phyloP scores from a whole-genome alignment of 2,329 filamentous ascomycete species.

The Colletotrichum sp. region DNA sequence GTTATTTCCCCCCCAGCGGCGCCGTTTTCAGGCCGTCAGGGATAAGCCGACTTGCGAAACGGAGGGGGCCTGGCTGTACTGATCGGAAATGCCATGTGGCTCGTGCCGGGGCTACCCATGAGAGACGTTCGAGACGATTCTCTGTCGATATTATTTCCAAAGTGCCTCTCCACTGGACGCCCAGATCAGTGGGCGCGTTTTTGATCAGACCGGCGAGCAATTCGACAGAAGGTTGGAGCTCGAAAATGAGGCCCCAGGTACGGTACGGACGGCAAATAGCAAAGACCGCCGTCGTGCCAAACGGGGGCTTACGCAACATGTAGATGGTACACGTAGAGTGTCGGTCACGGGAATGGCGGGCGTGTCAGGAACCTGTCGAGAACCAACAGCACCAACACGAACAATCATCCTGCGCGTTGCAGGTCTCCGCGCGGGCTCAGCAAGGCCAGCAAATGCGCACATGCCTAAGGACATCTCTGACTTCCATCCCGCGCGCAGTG shows the following conservation, averaged over 20 bases:
- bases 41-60: neutral
- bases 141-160: neutral
- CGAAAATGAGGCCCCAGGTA: neutral
- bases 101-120: neutral
- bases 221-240: neutral
- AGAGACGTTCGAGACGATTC: slow-evolving; percentile 10
- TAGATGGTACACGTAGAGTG: neutral
- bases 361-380: neutral
- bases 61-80: neutral
- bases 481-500: neutral
- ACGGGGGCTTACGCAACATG: neutral
- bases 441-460: neutral
- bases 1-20: neutral
- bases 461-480: neutral
- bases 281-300: neutral
- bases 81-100: slow-evolving; percentile 16
- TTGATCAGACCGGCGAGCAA: neutral
- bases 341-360: neutral
- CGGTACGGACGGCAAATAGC: neutral
- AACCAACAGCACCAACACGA: slow-evolving; percentile 3
- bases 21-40: neutral
- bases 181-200: neutral
- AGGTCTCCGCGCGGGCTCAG: neutral
- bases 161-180: neutral
- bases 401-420: neutral